Conservation (phyloP, 345 rosid genomes). For the Firmiana major region DNA sequence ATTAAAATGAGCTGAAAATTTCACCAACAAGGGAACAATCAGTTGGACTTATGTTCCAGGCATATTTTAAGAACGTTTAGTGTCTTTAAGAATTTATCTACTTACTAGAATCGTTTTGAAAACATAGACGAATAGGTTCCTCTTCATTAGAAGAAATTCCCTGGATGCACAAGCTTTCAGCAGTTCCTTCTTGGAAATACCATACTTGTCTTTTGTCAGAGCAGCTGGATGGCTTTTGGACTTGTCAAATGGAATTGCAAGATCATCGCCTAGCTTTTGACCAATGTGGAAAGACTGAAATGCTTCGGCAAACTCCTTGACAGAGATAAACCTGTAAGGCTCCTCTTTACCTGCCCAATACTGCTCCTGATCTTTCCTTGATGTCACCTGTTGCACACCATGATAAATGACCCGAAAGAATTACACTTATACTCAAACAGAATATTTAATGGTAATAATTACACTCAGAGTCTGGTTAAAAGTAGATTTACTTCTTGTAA, state of each 20-base stretch:
- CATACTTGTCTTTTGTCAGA: constrained; percentile 59
- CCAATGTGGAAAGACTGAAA: constrained; percentile 70
- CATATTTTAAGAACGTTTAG: not conserved
- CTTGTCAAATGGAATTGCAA: constrained; percentile 67
- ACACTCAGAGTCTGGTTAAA: not conserved
- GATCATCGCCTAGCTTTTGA: constrained; percentile 53
- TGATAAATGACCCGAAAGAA: constrained; percentile 21
- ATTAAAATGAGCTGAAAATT: constrained; percentile 57
- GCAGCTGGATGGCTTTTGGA: constrained; percentile 74
- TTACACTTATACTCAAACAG: no score
- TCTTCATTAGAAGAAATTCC: constrained; percentile 83
- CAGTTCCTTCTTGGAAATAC: constrained; percentile 56
- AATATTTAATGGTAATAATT: not conserved
- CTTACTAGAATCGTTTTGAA: constrained; percentile 52
- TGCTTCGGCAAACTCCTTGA: constrained; percentile 54
- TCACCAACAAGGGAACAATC: not conserved
- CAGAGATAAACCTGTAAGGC: constrained; percentile 59
- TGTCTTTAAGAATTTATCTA: not conserved
- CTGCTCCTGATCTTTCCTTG: constrained; percentile 62
- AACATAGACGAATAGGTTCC: constrained; percentile 74
- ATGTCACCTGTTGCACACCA: constrained; percentile 11
- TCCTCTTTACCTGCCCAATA: constrained; percentile 60
- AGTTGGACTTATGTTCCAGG: not conserved
- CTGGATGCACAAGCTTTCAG: constrained; percentile 69
- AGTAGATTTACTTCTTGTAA: constrained; percentile 58